These are phyloP conservation scores for Thymus quinquecostatus DNA, from an alignment of 257 asterid species.

Conservation along the genomic window DNA sequence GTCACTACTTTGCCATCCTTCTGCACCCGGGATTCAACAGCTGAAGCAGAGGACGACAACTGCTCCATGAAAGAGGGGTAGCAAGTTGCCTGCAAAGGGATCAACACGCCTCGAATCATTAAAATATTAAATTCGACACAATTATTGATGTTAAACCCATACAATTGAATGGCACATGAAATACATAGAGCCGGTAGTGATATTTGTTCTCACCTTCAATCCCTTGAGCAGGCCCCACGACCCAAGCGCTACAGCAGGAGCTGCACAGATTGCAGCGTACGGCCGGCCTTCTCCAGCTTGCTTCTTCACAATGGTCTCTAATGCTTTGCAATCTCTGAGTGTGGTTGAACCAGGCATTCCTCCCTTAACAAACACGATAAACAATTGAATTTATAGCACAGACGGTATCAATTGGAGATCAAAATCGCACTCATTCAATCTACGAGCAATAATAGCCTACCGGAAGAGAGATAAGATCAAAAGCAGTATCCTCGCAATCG, in stretches of 20 bases:
- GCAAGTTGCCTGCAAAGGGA: constrained; percentile 77
- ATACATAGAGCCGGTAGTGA: background rate
- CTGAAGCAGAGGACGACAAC: constrained; percentile 61
- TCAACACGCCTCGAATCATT: constrained; percentile 17
- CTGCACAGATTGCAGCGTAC: constrained; percentile 94
- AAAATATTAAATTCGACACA: constrained; percentile 5
- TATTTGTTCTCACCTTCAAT: constrained; percentile 54
- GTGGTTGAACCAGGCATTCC: constrained; percentile 91
- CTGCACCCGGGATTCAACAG: constrained; percentile 86
- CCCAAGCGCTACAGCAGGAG: constrained; percentile 94
- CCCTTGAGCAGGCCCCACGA: constrained; percentile 94
- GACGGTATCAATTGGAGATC: background rate
- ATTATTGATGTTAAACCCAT: background rate
- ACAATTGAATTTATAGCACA: background rate
- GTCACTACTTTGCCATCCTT: constrained; percentile 86
- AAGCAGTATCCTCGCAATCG: constrained; percentile 61
- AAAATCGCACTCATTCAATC: background rate
- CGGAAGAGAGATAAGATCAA: constrained; percentile 89
- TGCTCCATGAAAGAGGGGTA: constrained; percentile 89
- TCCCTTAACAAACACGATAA: constrained; percentile 50
- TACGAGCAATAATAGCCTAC: constrained; percentile 38
- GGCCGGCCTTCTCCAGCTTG: constrained; percentile 69
- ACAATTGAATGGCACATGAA: background rate
- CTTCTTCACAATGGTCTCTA: constrained; percentile 72
- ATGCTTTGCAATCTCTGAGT: constrained; percentile 69